phyloP scores from a whole-genome alignment of 805 yeast genomes.

The Saccharomycopsis guyanensis region DNA sequence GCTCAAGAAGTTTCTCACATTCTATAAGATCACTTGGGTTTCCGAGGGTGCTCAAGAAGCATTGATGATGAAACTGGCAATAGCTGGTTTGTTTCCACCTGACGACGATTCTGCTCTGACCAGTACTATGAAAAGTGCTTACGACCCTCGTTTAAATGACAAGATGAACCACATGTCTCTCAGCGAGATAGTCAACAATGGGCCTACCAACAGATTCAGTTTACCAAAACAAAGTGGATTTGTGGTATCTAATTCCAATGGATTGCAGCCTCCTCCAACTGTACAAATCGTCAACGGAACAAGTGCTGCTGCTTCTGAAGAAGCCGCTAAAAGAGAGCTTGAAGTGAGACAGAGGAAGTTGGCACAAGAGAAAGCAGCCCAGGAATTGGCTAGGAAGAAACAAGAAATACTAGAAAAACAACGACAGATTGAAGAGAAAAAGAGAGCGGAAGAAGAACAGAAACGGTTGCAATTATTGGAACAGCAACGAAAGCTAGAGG shows the following conservation, averaged over 20 bases:
- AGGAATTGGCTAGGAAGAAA: constrained; percentile 2
- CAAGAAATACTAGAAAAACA: background rate
- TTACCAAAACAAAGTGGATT: constrained; percentile 5
- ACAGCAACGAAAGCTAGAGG: background rate
- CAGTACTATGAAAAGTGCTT: constrained; percentile 39
- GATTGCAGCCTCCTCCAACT: too few species aligned
- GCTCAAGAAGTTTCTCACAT: constrained; percentile 46
- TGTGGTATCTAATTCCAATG: background rate
- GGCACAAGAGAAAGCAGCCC: background rate
- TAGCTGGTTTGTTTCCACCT: constrained; percentile 30
- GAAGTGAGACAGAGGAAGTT: background rate
- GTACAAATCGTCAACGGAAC: background rate
- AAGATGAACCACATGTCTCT: constrained; percentile 29
- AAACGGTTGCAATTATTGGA: background rate
- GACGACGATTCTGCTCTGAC: constrained; percentile 21
- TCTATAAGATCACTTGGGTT: constrained; percentile 49
- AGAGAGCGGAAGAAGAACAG: constrained; percentile 8
- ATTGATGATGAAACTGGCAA: constrained; percentile 35
- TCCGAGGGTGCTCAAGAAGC: constrained; percentile 27
- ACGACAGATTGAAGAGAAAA: constrained; percentile 17
- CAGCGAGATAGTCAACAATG: constrained; percentile 34
- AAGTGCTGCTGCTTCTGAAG: constrained; percentile 1
- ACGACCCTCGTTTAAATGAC: constrained; percentile 34
- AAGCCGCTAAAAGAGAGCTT: background rate
- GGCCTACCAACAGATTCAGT: constrained; percentile 24